phyloP scores from a whole-genome alignment of 2,329 filamentous ascomycete genomes.

The Epichloe uncinata region DNA sequence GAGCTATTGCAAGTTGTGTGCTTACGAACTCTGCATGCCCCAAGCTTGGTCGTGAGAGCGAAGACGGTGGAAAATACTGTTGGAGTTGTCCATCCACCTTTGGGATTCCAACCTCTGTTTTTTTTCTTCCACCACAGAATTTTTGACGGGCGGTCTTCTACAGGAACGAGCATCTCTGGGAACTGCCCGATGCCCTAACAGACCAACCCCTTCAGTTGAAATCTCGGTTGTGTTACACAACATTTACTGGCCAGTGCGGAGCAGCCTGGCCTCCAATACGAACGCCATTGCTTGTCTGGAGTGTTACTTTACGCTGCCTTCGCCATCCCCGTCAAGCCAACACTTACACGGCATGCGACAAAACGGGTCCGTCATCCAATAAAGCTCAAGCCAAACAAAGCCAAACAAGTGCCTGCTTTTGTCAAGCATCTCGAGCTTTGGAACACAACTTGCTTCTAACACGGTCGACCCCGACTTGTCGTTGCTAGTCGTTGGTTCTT shows the following conservation, averaged over 20 bases:
- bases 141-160: neutral
- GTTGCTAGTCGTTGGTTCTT: neutral
- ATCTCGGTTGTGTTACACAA: constrained; percentile 3
- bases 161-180: neutral
- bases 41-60: neutral
- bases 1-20: neutral
- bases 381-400: neutral
- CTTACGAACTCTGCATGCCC: neutral
- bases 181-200: neutral
- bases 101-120: neutral
- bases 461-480: neutral
- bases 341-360: constrained; percentile 12
- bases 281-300: neutral
- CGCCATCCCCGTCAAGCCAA: constrained; percentile 1
- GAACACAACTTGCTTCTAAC: neutral
- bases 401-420: neutral
- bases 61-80: neutral
- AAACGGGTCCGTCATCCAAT: constrained; percentile 4
- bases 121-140: neutral
- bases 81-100: neutral
- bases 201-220: neutral
- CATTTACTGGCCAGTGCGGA: neutral
- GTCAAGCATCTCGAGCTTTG: neutral
- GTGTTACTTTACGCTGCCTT: neutral
- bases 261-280: neutral